phyloP scores from a whole-genome alignment of 371 early-diverging fungal genomes.

The Rhizopus arrhizus region DNA sequence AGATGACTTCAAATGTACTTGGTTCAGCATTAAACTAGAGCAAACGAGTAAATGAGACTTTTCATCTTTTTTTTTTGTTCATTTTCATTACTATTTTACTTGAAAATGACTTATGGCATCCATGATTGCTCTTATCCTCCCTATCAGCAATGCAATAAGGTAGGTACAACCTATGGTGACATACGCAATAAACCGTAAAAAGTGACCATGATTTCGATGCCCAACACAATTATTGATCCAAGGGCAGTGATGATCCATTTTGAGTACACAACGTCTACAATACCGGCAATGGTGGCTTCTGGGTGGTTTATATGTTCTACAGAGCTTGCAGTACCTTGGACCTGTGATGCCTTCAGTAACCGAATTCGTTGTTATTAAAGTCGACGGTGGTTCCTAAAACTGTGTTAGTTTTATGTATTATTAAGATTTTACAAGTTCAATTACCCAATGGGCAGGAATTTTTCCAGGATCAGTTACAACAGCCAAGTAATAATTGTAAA shows the following conservation, averaged over 20 bases:
- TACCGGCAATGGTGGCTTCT: conserved; percentile 83
- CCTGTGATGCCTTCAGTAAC: conserved; percentile 37
- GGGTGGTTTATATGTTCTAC: conserved; percentile 80
- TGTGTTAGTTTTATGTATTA: background rate
- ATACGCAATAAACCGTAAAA: conserved; percentile 86
- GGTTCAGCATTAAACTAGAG: conserved; percentile 59
- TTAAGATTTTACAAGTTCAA: conserved; percentile 25
- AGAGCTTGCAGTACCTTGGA: conserved; percentile 76
- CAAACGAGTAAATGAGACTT: no score
- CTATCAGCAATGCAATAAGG: conserved; percentile 36
- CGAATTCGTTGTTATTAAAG: conserved; percentile 16
- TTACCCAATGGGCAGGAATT: conserved; percentile 74
- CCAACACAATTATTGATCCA: conserved; percentile 99
- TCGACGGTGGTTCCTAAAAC: conserved; percentile 42
- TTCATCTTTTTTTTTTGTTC: no score
- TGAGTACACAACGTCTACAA: conserved; percentile 85
- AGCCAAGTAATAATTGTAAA: conserved; percentile 83
- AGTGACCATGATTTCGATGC: conserved; percentile 83
- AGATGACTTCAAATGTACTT: conserved; percentile 60
- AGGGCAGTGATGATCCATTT: conserved; percentile 96
- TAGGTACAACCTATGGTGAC: conserved; percentile 65
- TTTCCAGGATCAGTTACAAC: conserved; percentile 79
- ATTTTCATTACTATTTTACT: conserved; percentile 14
- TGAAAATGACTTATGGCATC: conserved; percentile 45
- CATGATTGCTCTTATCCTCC: conserved; percentile 44